Evolutionary conservation across 2,329 filamentous ascomycete species (phyloP), one percentile per base, ranked within the genome.

Genomic region (Paraconiothyrium brasiliense): DNA sequence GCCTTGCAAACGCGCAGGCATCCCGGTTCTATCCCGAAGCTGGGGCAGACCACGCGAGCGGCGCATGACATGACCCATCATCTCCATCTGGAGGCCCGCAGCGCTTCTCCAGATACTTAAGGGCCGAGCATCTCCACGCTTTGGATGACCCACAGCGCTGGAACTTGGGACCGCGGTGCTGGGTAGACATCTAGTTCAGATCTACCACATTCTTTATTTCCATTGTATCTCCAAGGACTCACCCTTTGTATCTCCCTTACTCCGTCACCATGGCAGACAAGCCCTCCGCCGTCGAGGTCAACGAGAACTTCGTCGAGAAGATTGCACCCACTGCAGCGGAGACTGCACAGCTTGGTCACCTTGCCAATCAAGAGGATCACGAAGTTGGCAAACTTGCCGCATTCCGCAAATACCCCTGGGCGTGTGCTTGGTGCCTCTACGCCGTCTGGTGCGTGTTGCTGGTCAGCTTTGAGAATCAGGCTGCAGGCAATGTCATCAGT

Each of bases 381-480:
- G 64, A 70, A 46, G 50, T 61, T 13, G 63, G 67, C 35, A 74
- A 73, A 63, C 65, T 70, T 56, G 66, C 67, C 11, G 68, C 71
- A 0, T 67, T 73, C 57, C 64, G 63, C 46, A 69, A 70, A n/a
- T 68, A 73, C 32, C 72, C 71, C 8, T 70, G 70, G 65, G 72
- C 71, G 20, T 71, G 67, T 24, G 59, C 63, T 65, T 83, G 80
- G 80, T 78, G 71, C 41, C 35, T 80, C 39, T 82, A 76, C 60
- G 78, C 78, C 32, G 74, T 79, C 9, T 83, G 79, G 78, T 69
- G 73, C 14, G 70, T 80, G 3, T 60, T 82, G 9, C 74, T 82
- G 22, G 75, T 79, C 48, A 74, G 71, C 37, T 82, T 82, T 51
- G 80, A 82, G 61, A 79, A 79, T 60, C 79, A 81, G 61, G 81